Evolutionary conservation across 805 yeast species (phyloP).

Genomic region (Ogataea chonburiensis): DNA sequence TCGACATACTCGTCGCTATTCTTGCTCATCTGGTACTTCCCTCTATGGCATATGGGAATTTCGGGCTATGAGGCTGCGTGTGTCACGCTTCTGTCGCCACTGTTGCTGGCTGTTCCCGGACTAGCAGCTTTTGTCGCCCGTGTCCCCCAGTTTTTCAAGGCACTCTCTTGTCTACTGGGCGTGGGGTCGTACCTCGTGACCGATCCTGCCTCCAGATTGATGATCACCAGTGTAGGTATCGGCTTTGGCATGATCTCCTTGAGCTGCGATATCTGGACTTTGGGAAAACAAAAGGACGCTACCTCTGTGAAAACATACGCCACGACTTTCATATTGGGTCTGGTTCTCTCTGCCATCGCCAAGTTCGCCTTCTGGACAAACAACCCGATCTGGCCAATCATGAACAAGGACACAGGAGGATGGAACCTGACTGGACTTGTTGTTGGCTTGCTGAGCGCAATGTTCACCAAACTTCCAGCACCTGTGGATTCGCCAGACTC

Average conservation of each 20-base stretch:
- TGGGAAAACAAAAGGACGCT: conserved; percentile 33
- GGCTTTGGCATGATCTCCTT: conserved; percentile 61
- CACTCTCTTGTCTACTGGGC: conserved; percentile 59
- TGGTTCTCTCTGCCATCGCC: conserved; percentile 67
- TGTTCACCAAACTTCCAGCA: conserved; percentile 44
- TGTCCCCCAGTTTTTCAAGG: conserved; percentile 54
- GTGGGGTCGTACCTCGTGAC: conserved; percentile 71
- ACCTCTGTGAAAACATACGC: conserved; percentile 41
- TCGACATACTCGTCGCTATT: conserved; percentile 76
- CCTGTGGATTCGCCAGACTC: background rate
- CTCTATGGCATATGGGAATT: conserved; percentile 96
- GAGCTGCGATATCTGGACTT: conserved; percentile 48
- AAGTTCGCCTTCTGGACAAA: conserved; percentile 79
- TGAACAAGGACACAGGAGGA: conserved; percentile 86
- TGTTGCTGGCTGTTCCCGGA: conserved; percentile 28
- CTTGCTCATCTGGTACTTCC: conserved; percentile 93
- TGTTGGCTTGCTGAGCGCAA: conserved; percentile 61
- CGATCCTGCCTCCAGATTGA: conserved; percentile 68
- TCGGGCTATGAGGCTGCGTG: conserved; percentile 88
- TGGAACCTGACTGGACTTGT: conserved; percentile 68
- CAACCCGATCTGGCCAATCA: conserved; percentile 95
- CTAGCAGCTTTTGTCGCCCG: conserved; percentile 38
- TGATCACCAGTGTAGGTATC: conserved; percentile 64
- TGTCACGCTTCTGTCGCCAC: conserved; percentile 55
- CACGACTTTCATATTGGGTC: conserved; percentile 65